Evolutionary conservation across 2,329 filamentous ascomycete genomes (phyloP).

Genomic region (Epichloe brachyelytri): DNA sequence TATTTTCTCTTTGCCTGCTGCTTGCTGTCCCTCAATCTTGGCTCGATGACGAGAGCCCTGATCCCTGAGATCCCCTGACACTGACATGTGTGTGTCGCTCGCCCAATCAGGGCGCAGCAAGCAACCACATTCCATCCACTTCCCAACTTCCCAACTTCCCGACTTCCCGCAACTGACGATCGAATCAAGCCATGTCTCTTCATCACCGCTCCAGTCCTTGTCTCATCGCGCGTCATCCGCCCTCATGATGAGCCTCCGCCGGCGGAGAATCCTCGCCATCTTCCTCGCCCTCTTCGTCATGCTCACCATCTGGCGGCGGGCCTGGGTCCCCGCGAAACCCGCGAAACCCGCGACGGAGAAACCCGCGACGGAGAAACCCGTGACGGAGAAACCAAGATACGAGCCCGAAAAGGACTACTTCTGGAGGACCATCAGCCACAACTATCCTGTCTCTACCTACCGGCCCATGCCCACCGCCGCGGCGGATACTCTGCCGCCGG

Average conservation of each 20-base stretch:
- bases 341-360: not conserved
- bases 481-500: constrained; percentile 1
- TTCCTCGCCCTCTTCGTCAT: constrained; percentile 3
- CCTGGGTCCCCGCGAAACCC: not conserved
- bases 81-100: not conserved
- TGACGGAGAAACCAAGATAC: constrained; percentile 3
- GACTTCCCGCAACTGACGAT: too few relatives aligned
- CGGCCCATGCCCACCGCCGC: constrained; percentile 7
- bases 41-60: too few relatives aligned
- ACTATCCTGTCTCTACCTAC: constrained; percentile 8
- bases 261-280: constrained; percentile 4
- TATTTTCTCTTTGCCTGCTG: too few relatives aligned
- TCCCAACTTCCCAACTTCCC: not conserved
- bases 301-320: constrained; percentile 5
- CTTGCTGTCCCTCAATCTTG: too few relatives aligned
- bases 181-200: not conserved
- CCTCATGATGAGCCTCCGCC: constrained; percentile 6
- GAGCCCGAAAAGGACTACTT: constrained; percentile 8
- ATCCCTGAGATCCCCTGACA: too few relatives aligned
- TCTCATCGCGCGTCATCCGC: not conserved
- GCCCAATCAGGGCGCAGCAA: not conserved
- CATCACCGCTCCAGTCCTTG: too few relatives aligned
- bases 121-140: not conserved
- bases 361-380: not conserved
- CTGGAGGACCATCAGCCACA: constrained; percentile 10